Evolutionary conservation across 805 yeast genomes (phyloP), one percentile per base, ranked within the genome.

Genomic region (Cyberlindnera mycetangii): DNA sequence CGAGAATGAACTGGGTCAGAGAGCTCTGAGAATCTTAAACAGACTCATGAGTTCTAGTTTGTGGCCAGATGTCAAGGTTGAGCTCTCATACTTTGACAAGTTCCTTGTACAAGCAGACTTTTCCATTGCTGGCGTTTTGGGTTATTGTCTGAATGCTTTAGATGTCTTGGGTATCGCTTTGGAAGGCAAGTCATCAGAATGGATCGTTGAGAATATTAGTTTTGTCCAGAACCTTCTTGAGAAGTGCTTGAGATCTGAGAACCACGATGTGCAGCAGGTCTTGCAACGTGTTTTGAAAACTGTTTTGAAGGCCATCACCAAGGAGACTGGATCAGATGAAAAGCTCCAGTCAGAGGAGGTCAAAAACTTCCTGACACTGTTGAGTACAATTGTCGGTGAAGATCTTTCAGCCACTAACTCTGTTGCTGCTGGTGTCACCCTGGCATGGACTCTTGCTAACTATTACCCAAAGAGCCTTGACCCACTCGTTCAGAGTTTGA

Each of bases 31-130:
- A n/a, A 81, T 89, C 10, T 68, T 93, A 38, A 82, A 85, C 42
- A 82, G 80, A 42, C 69, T 92, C 12, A 68, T 90, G 44, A 80
- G 88, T 9, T 80, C 86, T 4, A 75, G 74, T 0, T 79, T 78
- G 49, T 92, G 98, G 98, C 75, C 88, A 0, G 96, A 89, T 53
- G 95, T 89, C 7, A 76, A 83, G n/a, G 89, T 93, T 16, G 88
- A 88, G 55, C 70, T 93, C 27, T 77, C 83, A 1, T 89, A 87
- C 64, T 93, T 93, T 59, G 99, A 93, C 53, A 81, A 93, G 50
- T 87, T 89, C 56, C 67, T 93, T 42, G 79, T 86, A 16, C 81
- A 87, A 24, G 81, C 87, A 44, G 97, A 92, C 51, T 69, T 85
- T 46, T 78, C 75, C 30, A 76, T 89, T 12, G 75, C 80, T 28